Conservation (phyloP, 345 rosid species). For the Physaria fendleri region DNA sequence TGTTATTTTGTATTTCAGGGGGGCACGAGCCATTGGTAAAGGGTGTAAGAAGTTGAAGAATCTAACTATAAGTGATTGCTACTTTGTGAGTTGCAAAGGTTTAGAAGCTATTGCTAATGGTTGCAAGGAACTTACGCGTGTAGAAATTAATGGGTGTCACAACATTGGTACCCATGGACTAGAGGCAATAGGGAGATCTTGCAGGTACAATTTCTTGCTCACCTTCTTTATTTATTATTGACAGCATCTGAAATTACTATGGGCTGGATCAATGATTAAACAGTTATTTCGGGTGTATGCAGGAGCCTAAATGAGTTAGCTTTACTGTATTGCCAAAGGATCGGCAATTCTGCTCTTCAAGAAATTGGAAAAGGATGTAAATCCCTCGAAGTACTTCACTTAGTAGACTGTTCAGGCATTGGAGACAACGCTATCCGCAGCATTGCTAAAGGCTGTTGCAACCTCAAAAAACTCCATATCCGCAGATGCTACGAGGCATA, state of each 20-base stretch:
- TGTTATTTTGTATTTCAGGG: constrained; percentile 47
- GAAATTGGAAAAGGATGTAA: constrained; percentile 81
- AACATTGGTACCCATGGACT: constrained; percentile 75
- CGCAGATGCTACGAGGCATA: constrained; percentile 85
- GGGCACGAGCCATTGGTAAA: constrained; percentile 57
- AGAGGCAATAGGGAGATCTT: constrained; percentile 72
- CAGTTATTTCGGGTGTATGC: constrained; percentile 20
- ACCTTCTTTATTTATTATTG: neutral
- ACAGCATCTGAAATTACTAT: neutral
- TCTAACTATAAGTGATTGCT: constrained; percentile 76
- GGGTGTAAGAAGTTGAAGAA: constrained; percentile 77
- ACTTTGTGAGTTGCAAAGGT: constrained; percentile 65
- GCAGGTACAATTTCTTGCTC: constrained; percentile 47
- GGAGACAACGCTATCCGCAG: constrained; percentile 74
- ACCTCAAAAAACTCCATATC: constrained; percentile 81
- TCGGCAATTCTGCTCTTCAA: constrained; percentile 57
- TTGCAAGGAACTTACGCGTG: constrained; percentile 69
- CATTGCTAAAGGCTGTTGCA: constrained; percentile 79
- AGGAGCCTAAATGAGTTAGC: constrained; percentile 78
- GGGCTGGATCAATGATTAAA: neutral
- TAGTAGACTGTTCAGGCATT: constrained; percentile 78
- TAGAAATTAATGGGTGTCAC: constrained; percentile 92
- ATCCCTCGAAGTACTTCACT: constrained; percentile 67
- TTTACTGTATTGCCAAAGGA: constrained; percentile 77
- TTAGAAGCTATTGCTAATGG: constrained; percentile 75